Conservation (phyloP, 768 basidiomycete species). For the Tephrocybe sp. region DNA sequence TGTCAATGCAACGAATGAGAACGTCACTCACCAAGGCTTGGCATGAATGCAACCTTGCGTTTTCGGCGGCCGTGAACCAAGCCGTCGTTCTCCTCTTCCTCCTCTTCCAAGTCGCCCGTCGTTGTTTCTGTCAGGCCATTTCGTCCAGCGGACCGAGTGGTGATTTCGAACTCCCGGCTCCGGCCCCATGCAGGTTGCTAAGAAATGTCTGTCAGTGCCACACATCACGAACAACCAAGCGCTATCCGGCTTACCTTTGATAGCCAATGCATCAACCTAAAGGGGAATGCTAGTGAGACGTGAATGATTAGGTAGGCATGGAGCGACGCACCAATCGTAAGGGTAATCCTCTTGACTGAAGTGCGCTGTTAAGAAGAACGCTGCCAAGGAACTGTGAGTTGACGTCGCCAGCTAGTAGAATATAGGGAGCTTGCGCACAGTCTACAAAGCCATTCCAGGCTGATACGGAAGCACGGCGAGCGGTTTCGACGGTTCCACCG, state of each 20-base stretch:
- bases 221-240: not conserved
- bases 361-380: conserved; percentile 88
- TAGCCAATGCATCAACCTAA: conserved; percentile 90
- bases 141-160: conserved; percentile 71
- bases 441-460: conserved; percentile 92
- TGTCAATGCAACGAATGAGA: conserved; percentile 9
- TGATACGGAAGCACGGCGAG: conserved; percentile 75
- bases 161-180: conserved; percentile 88
- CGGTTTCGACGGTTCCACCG: conserved; percentile 87
- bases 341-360: conserved; percentile 88
- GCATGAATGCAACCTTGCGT: conserved; percentile 83
- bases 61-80: conserved; percentile 70
- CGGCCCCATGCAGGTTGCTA: conserved; percentile 92
- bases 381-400: conserved; percentile 34
- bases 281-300: conserved; percentile 7
- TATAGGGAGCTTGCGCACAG: conserved; percentile 46
- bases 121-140: conserved; percentile 66
- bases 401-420: not conserved
- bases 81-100: conserved; percentile 64
- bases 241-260: conserved; percentile 53
- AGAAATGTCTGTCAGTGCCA: conserved; percentile 8
- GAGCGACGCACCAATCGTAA: conserved; percentile 74
- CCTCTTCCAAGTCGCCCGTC: conserved; percentile 77
- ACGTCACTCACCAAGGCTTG: conserved; percentile 65
- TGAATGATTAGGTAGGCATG: conserved; percentile 4